These are phyloP conservation scores for Taphrina wiesneri DNA, from an alignment of 1,139 yeast species.

Conservation along the genomic window DNA sequence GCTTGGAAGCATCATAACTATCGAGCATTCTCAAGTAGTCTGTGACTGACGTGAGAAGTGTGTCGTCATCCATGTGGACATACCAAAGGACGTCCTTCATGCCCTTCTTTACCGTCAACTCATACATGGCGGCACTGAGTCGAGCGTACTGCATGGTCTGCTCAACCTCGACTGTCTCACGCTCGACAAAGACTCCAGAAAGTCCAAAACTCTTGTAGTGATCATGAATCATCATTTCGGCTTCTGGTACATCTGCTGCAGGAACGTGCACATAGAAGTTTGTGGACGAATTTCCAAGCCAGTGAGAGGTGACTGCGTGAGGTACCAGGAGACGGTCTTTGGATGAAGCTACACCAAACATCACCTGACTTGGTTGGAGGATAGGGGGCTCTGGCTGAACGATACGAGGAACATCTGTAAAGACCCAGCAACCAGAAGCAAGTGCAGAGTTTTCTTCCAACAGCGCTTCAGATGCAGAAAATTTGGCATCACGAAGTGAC, in stretches of 20 bases:
- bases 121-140: slow-evolving; percentile 6
- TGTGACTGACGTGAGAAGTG: slow-evolving; percentile 1
- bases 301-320: not conserved
- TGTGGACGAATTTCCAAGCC: slow-evolving; percentile 3
- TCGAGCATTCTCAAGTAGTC: slow-evolving; percentile 8
- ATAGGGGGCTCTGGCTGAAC: slow-evolving; percentile 2
- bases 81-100: slow-evolving; percentile 1
- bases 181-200: not conserved
- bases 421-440: not conserved
- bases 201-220: not conserved
- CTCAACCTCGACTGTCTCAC: not conserved
- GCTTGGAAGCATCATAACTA: not conserved
- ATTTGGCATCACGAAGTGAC: not conserved
- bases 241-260: not conserved
- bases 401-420: not conserved
- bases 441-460: not conserved
- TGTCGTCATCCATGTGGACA: slow-evolving; percentile 13
- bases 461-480: not conserved
- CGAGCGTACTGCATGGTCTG: slow-evolving; percentile 21
- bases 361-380: not conserved
- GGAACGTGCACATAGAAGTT: slow-evolving; percentile 8
- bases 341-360: slow-evolving; percentile 10
- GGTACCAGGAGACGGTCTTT: slow-evolving; percentile 2
- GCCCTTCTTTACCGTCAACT: not conserved
- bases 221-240: not conserved